Evolutionary conservation across 2,329 filamentous ascomycete genomes (phyloP), one percentile per base, ranked within the genome.

Genomic region (Aspergillus caelatus): DNA sequence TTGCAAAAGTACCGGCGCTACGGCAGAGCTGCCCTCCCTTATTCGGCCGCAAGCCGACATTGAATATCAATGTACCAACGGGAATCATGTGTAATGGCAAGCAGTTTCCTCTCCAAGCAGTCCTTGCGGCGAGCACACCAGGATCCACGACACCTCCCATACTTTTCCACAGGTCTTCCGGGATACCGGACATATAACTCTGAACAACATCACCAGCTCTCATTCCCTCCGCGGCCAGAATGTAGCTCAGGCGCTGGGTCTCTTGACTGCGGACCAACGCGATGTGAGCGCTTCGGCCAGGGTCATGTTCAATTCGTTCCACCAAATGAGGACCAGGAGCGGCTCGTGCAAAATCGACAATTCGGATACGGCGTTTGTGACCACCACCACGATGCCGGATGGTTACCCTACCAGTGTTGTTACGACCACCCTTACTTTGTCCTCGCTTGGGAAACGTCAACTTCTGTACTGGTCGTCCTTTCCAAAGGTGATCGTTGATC

Each of bases 401-500:
- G 0, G 93, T 97, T 65, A 99, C 87, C 68, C 88, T 85, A 28
- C 95, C 96, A 60, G 86, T 90, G 74, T 92, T 91, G 78, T 99
- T 99, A 72, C 95, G 88, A 50, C 95, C 95, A 78, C 95, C 96
- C 78, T 96, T 95, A 58, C 88, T 89, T 72, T 97, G 93, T 19
- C 95, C 95, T 78, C 94, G 94, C 79, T 97, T 97, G 43, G 93
- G 88, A 73, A 93, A 92, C 12, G 96, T 99, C 78, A 99, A 85
- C 57, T 89, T 88, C 39, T 92, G 84, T 69, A 91, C 89, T 0
- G 95, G 92, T 62, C 93, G 86, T 63, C 95, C 95, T 80, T 96
- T 97, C 93, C 93, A 98, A 53, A 99, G 83, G 79, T 99, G 95
- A 74, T 97, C 93, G 80, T 98, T 98, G 80, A 97, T 90, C 16